Evolutionary conservation across 768 basidiomycete species (phyloP), one percentile per base, ranked within the genome.

Genomic region (Russula olivacea): DNA sequence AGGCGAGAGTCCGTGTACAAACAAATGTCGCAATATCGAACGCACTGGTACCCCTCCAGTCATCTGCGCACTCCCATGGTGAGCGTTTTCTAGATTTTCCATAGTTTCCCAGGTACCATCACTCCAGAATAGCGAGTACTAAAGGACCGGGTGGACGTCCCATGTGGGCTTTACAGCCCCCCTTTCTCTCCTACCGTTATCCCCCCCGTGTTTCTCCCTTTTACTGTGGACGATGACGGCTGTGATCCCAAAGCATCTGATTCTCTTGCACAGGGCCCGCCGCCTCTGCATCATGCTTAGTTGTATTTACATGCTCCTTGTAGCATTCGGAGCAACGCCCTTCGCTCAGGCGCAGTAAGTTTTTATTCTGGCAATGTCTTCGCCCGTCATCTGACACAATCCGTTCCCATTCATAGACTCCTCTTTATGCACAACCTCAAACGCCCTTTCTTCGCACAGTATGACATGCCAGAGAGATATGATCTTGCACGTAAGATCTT

Each of bases 291-390:
- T 75, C 25, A 72, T 77, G 55, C 72, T 80, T 25, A 83, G 83
- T 30, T 79, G 72, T 21, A 54, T 83, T 41, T 91, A 91, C 73
- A 72, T 78, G 34, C 61, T 71, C 25, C 58, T 82, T 2, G 71
- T 92, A 6, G 68, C 76, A 0, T 73, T 86, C 15, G 73, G 88
- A 56, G 75, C 77, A 9, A 74, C 85, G 7, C 89, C 90, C 19
- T 82, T 76, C 64, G 76, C 89, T 58, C 89, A 92, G 74, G 77
- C 81, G 45, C 83, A 88, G 88, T 87, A 67, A 74, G 88, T 77
- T 64, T 51, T 61, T 47, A 5, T 34, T 30, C 14, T 47, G 25
- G 52, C n/a, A 8, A 1, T 43, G 1, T 28, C 6, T 48, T 32
- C 10, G 19, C 15, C 21, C 21, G 36, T 59, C 52, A 21, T 59